Conservation (phyloP, 306 rosid species). For the Carpinus viminea region DNA sequence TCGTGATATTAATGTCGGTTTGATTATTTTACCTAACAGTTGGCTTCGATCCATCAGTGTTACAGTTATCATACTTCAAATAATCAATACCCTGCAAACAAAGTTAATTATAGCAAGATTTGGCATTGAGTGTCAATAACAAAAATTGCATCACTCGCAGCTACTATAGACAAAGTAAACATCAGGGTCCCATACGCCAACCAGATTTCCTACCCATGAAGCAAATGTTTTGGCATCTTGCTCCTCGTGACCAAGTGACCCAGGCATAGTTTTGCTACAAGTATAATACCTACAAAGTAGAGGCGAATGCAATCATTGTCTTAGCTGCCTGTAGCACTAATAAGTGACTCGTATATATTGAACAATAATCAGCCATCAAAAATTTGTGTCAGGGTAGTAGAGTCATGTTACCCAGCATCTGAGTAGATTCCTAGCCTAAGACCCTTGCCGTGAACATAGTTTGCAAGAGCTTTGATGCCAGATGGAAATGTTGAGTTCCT, state of each 20-base stretch:
- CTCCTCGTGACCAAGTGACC: conserved; percentile 87
- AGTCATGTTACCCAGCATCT: conserved; percentile 79
- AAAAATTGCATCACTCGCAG: background rate
- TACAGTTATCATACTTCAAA: conserved; percentile 94
- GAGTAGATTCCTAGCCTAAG: conserved; percentile 95
- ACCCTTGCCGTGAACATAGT: conserved; percentile 89
- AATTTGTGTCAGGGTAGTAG: background rate
- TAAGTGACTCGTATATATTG: background rate
- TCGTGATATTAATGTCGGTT: background rate
- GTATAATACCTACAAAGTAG: conserved; percentile 67
- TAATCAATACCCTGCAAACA: conserved; percentile 85
- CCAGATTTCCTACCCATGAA: conserved; percentile 67
- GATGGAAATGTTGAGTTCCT: conserved; percentile 88
- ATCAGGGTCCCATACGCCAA: background rate
- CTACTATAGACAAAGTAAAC: background rate
- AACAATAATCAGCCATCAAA: background rate
- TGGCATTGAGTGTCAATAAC: background rate
- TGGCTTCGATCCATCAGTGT: conserved; percentile 70
- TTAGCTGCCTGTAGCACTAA: background rate
- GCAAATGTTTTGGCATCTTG: conserved; percentile 92
- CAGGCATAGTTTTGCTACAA: conserved; percentile 91
- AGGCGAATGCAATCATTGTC: conserved; percentile 1
- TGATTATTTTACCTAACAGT: conserved; percentile 56
- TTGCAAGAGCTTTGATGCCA: conserved; percentile 88
- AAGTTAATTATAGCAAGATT: conserved; percentile 1